Conservation (phyloP, 208 protist genomes). For the Novymonas esmeraldas region DNA sequence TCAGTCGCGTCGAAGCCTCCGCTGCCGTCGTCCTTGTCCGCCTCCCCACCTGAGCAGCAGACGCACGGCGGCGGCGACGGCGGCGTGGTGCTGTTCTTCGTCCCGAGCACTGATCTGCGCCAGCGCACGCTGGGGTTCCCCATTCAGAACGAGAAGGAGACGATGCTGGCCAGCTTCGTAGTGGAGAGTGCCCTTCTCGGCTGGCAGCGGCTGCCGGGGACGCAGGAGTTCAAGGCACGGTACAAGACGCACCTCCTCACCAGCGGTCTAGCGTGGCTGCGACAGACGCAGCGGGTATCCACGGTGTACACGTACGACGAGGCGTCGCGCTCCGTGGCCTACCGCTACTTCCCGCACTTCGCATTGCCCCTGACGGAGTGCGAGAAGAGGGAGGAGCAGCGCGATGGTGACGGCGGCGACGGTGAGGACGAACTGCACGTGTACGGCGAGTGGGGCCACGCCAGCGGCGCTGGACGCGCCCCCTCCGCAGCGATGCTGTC, state of each 20-base stretch:
- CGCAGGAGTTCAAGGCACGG: conserved; percentile 17
- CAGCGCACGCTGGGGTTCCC: conserved; percentile 28
- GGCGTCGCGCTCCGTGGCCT: conserved; percentile 18
- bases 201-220: conserved; percentile 23
- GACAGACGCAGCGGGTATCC: conserved; percentile 18
- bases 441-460: conserved; percentile 1
- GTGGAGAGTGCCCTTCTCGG: conserved; percentile 50
- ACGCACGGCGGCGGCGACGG: background rate
- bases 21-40: background rate
- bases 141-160: conserved; percentile 25
- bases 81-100: conserved; percentile 1
- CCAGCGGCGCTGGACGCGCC: background rate
- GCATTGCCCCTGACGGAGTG: conserved; percentile 40
- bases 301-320: conserved; percentile 37
- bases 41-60: background rate
- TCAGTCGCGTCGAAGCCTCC: background rate
- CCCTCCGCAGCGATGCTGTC: background rate
- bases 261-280: conserved; percentile 24
- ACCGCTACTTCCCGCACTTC: conserved; percentile 50
- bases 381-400: conserved; percentile 20
- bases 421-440: background rate
- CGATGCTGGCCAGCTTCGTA: conserved; percentile 44
- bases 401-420: background rate
- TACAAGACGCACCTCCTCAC: conserved; percentile 38
- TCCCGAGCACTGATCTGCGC: conserved; percentile 20